Conservation (phyloP, 257 asterid genomes). For the Nicotiana paniculata region DNA sequence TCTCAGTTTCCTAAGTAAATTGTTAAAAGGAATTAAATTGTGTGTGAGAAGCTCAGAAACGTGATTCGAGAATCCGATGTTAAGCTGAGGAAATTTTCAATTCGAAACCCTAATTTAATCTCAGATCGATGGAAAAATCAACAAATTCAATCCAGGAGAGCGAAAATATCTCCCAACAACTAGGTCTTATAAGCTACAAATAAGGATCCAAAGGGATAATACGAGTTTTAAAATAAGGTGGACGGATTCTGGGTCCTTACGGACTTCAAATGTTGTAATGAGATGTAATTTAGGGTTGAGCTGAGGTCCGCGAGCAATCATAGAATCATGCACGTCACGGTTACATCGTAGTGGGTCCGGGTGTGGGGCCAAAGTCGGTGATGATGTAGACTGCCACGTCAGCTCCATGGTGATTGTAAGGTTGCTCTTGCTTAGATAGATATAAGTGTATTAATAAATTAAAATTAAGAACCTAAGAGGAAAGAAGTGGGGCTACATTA, state of each 20-base stretch:
- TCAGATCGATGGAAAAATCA: not conserved
- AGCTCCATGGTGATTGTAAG: not conserved
- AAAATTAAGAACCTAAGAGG: too few relatives aligned
- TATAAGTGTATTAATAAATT: too few relatives aligned
- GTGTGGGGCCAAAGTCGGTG: not conserved
- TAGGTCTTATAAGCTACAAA: not conserved
- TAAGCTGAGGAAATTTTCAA: not conserved
- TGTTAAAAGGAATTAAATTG: too few relatives aligned
- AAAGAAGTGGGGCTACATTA: too few relatives aligned
- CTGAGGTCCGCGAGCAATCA: constrained; percentile 33
- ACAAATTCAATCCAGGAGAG: not conserved
- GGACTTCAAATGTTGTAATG: constrained; percentile 15
- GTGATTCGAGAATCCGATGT: too few relatives aligned
- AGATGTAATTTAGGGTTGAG: constrained; percentile 14
- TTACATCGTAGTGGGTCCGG: not conserved
- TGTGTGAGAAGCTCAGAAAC: too few relatives aligned
- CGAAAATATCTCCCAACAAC: not conserved
- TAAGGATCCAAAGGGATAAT: not conserved
- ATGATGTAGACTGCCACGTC: not conserved
- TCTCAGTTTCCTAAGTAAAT: not conserved
- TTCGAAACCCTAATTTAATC: not conserved
- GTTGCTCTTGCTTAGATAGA: not conserved
- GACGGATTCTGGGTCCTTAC: not conserved
- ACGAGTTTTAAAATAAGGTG: not conserved
- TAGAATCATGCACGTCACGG: not conserved